Evolutionary conservation across 148 eudicot genomes (phyloP), one percentile per base, ranked within the genome.

Genomic region (Amaranthus cruentus): DNA sequence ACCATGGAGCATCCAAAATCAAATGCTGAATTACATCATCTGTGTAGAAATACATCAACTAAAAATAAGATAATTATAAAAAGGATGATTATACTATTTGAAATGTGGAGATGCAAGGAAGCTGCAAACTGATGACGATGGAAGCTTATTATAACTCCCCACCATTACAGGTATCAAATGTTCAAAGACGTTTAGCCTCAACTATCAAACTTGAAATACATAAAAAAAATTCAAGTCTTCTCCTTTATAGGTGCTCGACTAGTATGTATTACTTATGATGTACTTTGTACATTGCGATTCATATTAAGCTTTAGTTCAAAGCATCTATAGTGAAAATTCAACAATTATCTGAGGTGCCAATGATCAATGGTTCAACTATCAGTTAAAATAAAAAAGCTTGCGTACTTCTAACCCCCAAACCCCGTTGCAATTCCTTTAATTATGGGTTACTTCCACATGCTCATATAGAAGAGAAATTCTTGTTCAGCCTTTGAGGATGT

Each of bases 1-100:
- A 95, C 99, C 99, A 95, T 11, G 97, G 92, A 80, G 99, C 87
- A 65, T 88, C 89, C 79, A 95, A 70, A 56, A 95, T 82, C 59
- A 78, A 66, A 6, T 69, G 82, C 76, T 91, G 97, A 56, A 95
- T 88, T 28, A 81, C 86, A 74, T 72, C 82, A 79, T 95, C 99
- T 95, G 83, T 21, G 57, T 59, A 70, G 58, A 56, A 46, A 68
- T 48, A 61, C 28, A 43, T 47, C 55, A 47, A 18, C 9, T 1
- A 72, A 59, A 55, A 72, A 47, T 47, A 59, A 44, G 46, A 28
- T 14, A 55, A 7, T 44, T 6, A 48, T n/a, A n/a, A 7, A 49
- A 51, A 5, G 21, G 21, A 51, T n/a, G 13, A 49, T n/a, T 43
- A 7, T 51, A 52, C 47, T 43, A 62, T 38, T 42, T 14, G 50